phyloP scores from a whole-genome alignment of 2,329 filamentous ascomycete genomes.

The Periconia macrospinosa region DNA sequence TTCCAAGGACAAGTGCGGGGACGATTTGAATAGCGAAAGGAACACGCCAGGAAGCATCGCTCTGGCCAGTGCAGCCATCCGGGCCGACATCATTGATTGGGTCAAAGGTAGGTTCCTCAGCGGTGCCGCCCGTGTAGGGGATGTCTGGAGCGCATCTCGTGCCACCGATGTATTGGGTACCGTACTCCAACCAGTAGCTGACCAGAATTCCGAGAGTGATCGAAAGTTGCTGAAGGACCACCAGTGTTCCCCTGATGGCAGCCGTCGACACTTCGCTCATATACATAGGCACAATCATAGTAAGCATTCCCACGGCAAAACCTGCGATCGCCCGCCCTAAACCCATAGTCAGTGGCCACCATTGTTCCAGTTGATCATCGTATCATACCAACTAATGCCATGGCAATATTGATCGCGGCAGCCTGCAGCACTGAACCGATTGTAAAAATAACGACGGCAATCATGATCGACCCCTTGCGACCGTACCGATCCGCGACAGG shows the following conservation, averaged over 20 bases:
- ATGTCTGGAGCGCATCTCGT: neutral
- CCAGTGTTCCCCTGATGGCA: slow-evolving; percentile 52
- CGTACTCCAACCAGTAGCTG: slow-evolving; percentile 60
- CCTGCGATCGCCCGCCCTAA: slow-evolving; percentile 55
- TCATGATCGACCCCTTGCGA: slow-evolving; percentile 55
- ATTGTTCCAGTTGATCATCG: too few species aligned
- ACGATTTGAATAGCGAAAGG: slow-evolving; percentile 53
- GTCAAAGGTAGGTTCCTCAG: neutral
- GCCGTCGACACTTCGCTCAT: slow-evolving; percentile 57
- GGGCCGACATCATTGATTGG: slow-evolving; percentile 10
- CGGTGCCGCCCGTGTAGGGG: too few species aligned
- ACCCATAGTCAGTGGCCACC: too few species aligned
- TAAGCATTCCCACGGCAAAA: slow-evolving; percentile 54
- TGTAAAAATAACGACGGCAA: slow-evolving; percentile 56
- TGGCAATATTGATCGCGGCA: slow-evolving; percentile 52
- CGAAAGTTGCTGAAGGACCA: slow-evolving; percentile 53
- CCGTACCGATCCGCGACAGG: slow-evolving; percentile 58
- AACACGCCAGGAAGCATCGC: slow-evolving; percentile 44
- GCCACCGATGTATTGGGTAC: slow-evolving; percentile 45
- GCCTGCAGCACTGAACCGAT: slow-evolving; percentile 54
- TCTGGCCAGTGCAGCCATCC: slow-evolving; percentile 27
- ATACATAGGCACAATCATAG: slow-evolving; percentile 54
- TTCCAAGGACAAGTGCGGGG: slow-evolving; percentile 42
- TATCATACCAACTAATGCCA: slow-evolving; percentile 44
- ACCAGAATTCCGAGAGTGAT: slow-evolving; percentile 54